phyloP scores from a whole-genome alignment of 192 early-diverging fungal genomes.

The Chytriomyces sp. region DNA sequence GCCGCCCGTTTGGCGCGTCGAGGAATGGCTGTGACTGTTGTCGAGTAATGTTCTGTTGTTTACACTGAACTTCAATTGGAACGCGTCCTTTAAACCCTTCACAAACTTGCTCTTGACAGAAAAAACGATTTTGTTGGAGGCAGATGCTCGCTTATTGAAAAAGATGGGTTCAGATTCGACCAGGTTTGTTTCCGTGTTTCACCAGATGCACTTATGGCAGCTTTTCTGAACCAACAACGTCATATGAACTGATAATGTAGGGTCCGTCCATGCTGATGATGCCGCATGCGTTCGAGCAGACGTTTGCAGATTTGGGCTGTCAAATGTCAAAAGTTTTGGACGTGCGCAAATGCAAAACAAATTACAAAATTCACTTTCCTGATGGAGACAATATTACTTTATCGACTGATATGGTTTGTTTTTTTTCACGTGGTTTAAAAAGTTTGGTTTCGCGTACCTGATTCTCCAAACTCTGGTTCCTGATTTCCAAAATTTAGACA shows the following conservation, averaged over 20 bases:
- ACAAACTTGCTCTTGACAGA: slow-evolving; percentile 49
- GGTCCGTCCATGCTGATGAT: slow-evolving; percentile 65
- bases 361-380: slow-evolving; percentile 61
- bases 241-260: background rate
- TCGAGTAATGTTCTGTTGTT: slow-evolving; percentile 13
- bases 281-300: slow-evolving; percentile 57
- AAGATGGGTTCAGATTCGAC: slow-evolving; percentile 61
- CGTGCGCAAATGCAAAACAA: slow-evolving; percentile 53
- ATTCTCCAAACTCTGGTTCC: background rate
- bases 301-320: slow-evolving; percentile 56
- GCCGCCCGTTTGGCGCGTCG: slow-evolving; percentile 54
- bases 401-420: slow-evolving; percentile 50
- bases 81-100: slow-evolving; percentile 23
- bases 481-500: background rate
- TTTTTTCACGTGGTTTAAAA: background rate
- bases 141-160: slow-evolving; percentile 56
- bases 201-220: background rate
- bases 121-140: slow-evolving; percentile 62
- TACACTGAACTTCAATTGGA: background rate
- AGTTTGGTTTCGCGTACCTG: background rate
- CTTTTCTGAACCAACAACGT: background rate
- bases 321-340: slow-evolving; percentile 53
- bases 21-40: slow-evolving; percentile 9
- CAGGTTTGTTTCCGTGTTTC: slow-evolving; percentile 29
- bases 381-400: slow-evolving; percentile 54